Evolutionary conservation across 768 basidiomycete genomes (phyloP), one percentile per base, ranked within the genome.

Genomic region (Boletus vermiculosoides): DNA sequence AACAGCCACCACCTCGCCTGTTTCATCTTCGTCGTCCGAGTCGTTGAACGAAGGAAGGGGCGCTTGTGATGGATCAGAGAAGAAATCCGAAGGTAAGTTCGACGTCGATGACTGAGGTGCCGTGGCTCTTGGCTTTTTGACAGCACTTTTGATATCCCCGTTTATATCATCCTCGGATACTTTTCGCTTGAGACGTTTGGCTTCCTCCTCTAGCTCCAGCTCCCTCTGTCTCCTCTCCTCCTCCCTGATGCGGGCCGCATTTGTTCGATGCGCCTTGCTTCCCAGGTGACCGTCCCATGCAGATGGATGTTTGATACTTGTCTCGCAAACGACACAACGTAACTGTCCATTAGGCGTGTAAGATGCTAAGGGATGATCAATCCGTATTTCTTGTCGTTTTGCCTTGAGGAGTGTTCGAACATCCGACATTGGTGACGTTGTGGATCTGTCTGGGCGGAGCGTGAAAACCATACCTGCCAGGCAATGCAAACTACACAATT

Each of bases 201-300:
- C 69, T 60, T 77, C 74, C 45, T 74, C 74, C 15, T 51, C 48
- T 20, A 31, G 31, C 58, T 67, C 71, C 57, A 72, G 56, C 55
- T 74, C 76, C 64, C 75, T 77, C 52, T 68, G 74, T 36, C 62
- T 62, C 52, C 69, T 73, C 56, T 86, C 83, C 61, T 85, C 80
- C 65, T 85, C 83, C 58, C 78, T 82, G 44, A 85, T 65, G 18
- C 81, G 80, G 12, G 78, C 77, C 18, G 86, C 83, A 64, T 83
- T 86, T 40, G 78, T 85, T 34, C 91, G 83, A 68, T 94, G 91
- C 2, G 72, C 72, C 73, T 93, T 93, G 74, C 87, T 90, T 13
- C 87, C 90, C 20, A 94, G 69, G 72, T 94, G 91, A 22, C 91
- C 90, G 57, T 91, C 85, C 91, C 91, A 94, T n/a, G 88, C 87